phyloP scores from a whole-genome alignment of 2,329 filamentous ascomycete species.

The Colletotrichum tamarilloi region DNA sequence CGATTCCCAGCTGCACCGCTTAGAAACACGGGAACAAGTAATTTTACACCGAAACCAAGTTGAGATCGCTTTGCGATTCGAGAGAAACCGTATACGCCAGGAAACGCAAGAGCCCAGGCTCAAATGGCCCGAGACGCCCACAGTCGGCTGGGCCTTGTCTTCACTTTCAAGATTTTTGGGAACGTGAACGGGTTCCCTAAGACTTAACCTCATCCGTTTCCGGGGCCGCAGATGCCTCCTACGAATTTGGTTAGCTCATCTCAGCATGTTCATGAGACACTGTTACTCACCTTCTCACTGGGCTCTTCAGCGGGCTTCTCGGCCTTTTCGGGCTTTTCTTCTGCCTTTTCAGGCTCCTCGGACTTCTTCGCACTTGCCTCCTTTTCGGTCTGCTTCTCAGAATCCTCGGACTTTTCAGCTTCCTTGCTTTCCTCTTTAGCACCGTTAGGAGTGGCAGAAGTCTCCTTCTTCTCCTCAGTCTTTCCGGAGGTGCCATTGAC shows the following conservation, averaged over 20 bases:
- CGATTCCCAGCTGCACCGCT: constrained; percentile 19
- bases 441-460: constrained; percentile 48
- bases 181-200: constrained; percentile 38
- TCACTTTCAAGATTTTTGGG: constrained; percentile 14
- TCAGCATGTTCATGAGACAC: neutral
- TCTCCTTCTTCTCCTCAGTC: constrained; percentile 51
- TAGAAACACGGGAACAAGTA: constrained; percentile 18
- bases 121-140: constrained; percentile 11
- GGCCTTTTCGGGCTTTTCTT: constrained; percentile 42
- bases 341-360: constrained; percentile 45
- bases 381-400: constrained; percentile 50
- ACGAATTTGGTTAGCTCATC: constrained; percentile 6
- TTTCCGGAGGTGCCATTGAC: constrained; percentile 57
- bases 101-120: constrained; percentile 32
- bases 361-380: constrained; percentile 51
- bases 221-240: constrained; percentile 42
- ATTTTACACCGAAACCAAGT: constrained; percentile 36
- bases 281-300: constrained; percentile 49
- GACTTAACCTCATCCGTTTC: constrained; percentile 52
- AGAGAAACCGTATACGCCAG: constrained; percentile 36
- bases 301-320: constrained; percentile 35
- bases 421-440: constrained; percentile 52
- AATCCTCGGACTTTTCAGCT: constrained; percentile 51
- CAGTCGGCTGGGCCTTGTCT: constrained; percentile 18
- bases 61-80: constrained; percentile 31